Conservation (phyloP, 2,329 filamentous ascomycete species). For the Curvularia eragrostidis region DNA sequence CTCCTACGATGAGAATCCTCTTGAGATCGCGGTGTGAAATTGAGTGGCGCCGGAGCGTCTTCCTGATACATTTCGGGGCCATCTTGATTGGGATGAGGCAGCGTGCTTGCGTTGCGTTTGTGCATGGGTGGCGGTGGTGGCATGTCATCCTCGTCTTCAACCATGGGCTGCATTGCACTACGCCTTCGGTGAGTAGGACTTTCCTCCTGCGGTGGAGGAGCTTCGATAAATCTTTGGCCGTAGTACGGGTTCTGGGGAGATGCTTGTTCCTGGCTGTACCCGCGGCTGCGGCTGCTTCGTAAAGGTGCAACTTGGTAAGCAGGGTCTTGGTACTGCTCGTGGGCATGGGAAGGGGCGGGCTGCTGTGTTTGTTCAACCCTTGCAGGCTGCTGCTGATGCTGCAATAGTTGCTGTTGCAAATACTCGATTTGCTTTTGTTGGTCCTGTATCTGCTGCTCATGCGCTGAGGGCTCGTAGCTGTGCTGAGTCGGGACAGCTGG, state of each 20-base stretch:
- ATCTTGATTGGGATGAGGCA: constrained; percentile 37
- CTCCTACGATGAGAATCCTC: constrained; percentile 32
- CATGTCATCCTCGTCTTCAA: constrained; percentile 67
- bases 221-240: constrained; percentile 42
- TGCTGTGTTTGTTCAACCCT: constrained; percentile 16
- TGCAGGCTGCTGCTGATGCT: constrained; percentile 28
- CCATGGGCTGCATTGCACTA: constrained; percentile 65
- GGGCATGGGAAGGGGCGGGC: constrained; percentile 23
- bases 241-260: constrained; percentile 43
- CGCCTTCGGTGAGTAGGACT: constrained; percentile 55
- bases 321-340: constrained; percentile 39
- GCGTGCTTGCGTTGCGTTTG: constrained; percentile 42
- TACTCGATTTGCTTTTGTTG: constrained; percentile 24
- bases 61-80: constrained; percentile 29
- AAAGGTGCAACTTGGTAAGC: constrained; percentile 46
- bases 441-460: constrained; percentile 18
- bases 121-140: constrained; percentile 51
- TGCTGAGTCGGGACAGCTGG: constrained; percentile 50
- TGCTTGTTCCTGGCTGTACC: constrained; percentile 32
- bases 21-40: constrained; percentile 34
- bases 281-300: constrained; percentile 38
- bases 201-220: constrained; percentile 48
- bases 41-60: constrained; percentile 46
- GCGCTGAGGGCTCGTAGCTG: constrained; percentile 28
- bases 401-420: constrained; percentile 18